Evolutionary conservation across 805 yeast species (phyloP), one percentile per base, ranked within the genome.

Genomic region (Candida succiphila): DNA sequence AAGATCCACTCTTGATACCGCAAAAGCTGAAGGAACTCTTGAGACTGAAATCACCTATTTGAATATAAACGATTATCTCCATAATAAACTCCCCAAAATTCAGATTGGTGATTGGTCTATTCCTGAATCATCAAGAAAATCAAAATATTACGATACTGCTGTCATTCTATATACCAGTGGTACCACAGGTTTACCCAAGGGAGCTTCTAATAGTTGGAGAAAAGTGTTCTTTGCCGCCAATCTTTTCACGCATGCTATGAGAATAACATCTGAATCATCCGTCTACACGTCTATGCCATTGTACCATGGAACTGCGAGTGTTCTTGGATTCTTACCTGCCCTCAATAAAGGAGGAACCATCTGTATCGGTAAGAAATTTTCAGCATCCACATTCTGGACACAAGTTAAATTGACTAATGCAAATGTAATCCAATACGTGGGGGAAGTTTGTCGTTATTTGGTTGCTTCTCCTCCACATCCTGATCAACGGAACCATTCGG

Each of bases 201-300:
- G 94, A 5, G 94, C 89, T 2, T 75, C 79, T 34, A 74, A 84
- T 77, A 75, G 86, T 4, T 83, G 94, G 94, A 69, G 81, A 47
- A 85, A 84, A 54, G 69, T 80, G 4, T 65, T 66, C 28, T 59
- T 78, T 60, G 89, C 88, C 1, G 60, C 84, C 2, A 51, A 66
- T 0, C 48, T 80, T 17, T 83, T 81, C 48, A 82, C 80, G 1
- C 65, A 67, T 40, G 74, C 78, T 29, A 69, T 78, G 58, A 67
- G 72, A 36, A 63, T 81, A 45, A 52, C 60, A 17, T 39, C 54
- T 4, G 52, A 60, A 2, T 74, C 79, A n/a, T 67, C 65, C 4
- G 77, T 82, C 7, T 78, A 78, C 57, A 80, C 94, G 0, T 83
- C 92, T 1, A 85, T 85, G 95, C 95, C 95, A 2, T 61, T 85